phyloP scores from a whole-genome alignment of 129 eudicot genomes.

The Solidago caesia region DNA sequence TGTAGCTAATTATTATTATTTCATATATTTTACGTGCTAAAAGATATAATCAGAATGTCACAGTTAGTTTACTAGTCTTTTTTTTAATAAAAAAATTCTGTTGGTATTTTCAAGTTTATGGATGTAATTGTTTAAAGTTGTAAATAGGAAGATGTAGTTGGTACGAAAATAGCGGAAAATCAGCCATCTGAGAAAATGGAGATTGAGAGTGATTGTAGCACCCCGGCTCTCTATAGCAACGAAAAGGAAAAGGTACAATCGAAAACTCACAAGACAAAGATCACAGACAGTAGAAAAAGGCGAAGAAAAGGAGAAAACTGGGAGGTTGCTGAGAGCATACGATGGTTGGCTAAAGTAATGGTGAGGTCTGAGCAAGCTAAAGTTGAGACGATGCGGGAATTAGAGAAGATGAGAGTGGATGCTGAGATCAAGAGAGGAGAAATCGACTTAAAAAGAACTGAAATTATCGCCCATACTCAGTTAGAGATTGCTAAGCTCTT shows the following conservation, averaged over 20 bases:
- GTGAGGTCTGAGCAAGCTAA: constrained; percentile 72
- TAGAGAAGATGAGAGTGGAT: constrained; percentile 76
- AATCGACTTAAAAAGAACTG: constrained; percentile 77
- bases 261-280: constrained; percentile 32
- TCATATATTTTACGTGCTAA: no score
- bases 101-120: background rate
- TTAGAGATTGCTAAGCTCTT: constrained; percentile 85
- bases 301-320: constrained; percentile 43
- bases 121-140: background rate
- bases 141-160: constrained; percentile 47
- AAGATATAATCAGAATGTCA: background rate
- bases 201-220: constrained; percentile 73
- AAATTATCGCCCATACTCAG: constrained; percentile 88
- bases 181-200: constrained; percentile 48
- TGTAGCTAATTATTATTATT: no score
- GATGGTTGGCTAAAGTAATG: constrained; percentile 80
- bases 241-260: constrained; percentile 44
- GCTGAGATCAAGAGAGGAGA: constrained; percentile 82
- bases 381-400: constrained; percentile 57
- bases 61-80: background rate
- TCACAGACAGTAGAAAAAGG: constrained; percentile 25
- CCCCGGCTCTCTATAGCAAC: constrained; percentile 61
- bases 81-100: background rate
- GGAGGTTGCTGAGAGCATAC: constrained; percentile 64
- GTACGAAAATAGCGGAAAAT: constrained; percentile 37